A percentile compares a stretch with the other conserved stretches of the same genome.
These are phyloP conservation scores for Arabidopsis lyrata DNA, from an alignment of 441 rosid genomes.

Conservation along the genomic window DNA sequence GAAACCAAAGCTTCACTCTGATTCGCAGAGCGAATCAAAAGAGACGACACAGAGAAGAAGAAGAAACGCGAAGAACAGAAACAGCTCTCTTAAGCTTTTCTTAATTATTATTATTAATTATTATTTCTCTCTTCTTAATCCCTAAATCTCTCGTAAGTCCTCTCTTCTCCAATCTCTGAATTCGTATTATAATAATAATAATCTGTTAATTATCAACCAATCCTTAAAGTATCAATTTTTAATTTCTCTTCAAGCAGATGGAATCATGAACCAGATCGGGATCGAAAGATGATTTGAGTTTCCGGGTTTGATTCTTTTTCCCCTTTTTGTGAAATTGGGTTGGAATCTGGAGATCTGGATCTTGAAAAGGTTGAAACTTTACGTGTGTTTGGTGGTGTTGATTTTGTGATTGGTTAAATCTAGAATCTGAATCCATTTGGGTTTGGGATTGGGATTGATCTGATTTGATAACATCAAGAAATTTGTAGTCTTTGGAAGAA, in stretches of 20 bases:
- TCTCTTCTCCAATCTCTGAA: constrained; percentile 38
- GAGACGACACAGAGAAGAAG: constrained; percentile 48
- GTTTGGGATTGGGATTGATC: constrained; percentile 22
- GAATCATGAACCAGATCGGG: constrained; percentile 57
- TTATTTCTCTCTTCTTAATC: constrained; percentile 46
- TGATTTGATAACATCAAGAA: background rate
- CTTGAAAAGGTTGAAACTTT: constrained; percentile 13
- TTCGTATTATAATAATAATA: constrained; percentile 23
- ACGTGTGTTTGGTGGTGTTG: constrained; percentile 7
- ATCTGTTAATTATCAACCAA: constrained; percentile 17
- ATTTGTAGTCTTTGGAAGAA: constrained; percentile 45
- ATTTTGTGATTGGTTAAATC: constrained; percentile 11
- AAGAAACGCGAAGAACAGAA: constrained; percentile 51
- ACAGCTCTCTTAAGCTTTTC: constrained; percentile 40
- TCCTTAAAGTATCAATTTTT: background rate
- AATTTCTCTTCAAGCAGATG: constrained; percentile 11
- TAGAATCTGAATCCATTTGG: constrained; percentile 44
- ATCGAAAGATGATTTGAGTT: constrained; percentile 32
- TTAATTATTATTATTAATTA: background rate
- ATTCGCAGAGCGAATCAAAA: constrained; percentile 80
- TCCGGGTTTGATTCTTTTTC: constrained; percentile 34
- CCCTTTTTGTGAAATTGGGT: constrained; percentile 24
- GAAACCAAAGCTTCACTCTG: constrained; percentile 64
- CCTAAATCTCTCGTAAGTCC: constrained; percentile 62
- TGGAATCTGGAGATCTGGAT: constrained; percentile 57